Conservation (phyloP, 108 stramenopile genomes). For the Cyclotella baltica region DNA sequence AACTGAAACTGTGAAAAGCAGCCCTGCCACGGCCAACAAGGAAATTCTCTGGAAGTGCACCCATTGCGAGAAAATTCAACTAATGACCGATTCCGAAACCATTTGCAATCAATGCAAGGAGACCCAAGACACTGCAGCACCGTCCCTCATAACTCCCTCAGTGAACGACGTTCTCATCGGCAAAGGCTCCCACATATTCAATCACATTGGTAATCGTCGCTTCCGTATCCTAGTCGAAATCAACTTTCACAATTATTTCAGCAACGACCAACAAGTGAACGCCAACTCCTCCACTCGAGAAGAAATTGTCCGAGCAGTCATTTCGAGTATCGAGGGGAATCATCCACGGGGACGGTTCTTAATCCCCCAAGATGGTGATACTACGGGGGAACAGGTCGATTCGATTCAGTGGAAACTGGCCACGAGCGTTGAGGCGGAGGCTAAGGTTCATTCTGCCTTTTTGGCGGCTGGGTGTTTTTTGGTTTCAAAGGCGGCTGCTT, state of each 20-base stretch:
- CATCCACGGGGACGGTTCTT: conserved; percentile 37
- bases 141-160: conserved; percentile 1
- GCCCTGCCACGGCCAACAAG: too few species aligned
- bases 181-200: conserved; percentile 2
- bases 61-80: not conserved
- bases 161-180: conserved; percentile 46
- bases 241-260: conserved; percentile 33
- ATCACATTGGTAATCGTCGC: conserved; percentile 47
- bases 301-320: conserved; percentile 13
- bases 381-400: not conserved
- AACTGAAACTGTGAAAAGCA: too few species aligned
- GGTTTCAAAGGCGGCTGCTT: not conserved
- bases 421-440: conserved; percentile 9
- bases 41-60: not conserved
- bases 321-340: conserved; percentile 31
- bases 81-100: not conserved
- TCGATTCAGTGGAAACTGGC: conserved; percentile 20
- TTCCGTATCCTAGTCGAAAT: conserved; percentile 38
- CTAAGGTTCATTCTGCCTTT: conserved; percentile 33
- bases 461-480: conserved; percentile 35
- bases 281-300: not conserved
- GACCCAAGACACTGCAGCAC: not conserved
- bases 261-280: too few species aligned
- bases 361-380: not conserved
- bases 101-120: not conserved